phyloP scores from a whole-genome alignment of 1,139 yeast genomes.

The Hansenula lynferdii region DNA sequence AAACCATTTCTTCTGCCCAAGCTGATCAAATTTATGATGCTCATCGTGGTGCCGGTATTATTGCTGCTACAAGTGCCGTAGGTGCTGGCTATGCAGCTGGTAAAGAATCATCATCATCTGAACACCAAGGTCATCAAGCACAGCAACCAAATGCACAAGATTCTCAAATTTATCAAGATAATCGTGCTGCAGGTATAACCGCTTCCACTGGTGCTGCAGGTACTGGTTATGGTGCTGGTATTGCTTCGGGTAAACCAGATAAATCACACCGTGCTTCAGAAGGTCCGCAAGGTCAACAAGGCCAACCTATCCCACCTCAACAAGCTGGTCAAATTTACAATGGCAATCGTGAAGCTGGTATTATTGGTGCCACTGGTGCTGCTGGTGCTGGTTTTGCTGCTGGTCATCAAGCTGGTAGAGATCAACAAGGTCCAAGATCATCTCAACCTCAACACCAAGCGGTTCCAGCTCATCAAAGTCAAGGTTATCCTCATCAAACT shows the following conservation, averaged over 20 bases:
- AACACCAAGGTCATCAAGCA: conserved; percentile 2
- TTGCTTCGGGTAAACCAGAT: too few relatives aligned
- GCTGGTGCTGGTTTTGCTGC: not conserved
- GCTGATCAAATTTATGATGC: not conserved
- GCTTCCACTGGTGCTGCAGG: not conserved
- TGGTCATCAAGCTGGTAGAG: not conserved
- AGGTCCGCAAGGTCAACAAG: too few relatives aligned
- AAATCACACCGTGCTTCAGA: too few relatives aligned
- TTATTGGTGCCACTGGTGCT: not conserved
- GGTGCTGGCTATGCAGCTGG: not conserved
- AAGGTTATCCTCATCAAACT: not conserved
- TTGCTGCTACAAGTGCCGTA: not conserved
- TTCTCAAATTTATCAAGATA: not conserved
- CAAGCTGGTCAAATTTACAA: not conserved
- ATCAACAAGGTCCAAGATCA: not conserved
- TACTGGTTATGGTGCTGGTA: not conserved
- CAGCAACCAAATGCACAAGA: not conserved
- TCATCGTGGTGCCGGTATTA: not conserved
- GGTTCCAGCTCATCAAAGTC: not conserved
- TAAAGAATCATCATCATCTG: conserved; percentile 18
- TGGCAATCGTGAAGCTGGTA: not conserved
- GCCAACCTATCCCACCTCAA: too few relatives aligned
- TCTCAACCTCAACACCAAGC: not conserved
- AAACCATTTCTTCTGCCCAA: not conserved
- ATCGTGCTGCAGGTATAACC: not conserved